Base-by-base conservation (phyloP, 495 filamentous ascomycete genomes). In the Letharia columbiana region DNA sequence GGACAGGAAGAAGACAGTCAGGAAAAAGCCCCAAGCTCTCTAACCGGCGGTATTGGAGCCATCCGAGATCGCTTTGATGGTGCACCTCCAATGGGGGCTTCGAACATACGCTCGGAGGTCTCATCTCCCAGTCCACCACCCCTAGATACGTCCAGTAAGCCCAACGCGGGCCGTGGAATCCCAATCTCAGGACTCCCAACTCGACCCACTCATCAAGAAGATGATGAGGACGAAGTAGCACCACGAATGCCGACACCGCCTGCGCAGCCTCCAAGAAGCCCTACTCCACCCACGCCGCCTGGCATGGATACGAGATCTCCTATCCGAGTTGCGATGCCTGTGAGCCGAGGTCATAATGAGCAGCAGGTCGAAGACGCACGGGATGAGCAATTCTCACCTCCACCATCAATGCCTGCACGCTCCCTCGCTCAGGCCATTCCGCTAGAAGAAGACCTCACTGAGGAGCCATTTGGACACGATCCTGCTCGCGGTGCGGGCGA, bases 311-410 rank as follows among this genome's bases (percentile, higher is more conserved):
- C 84, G 68, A 67, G 76, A 64, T 93, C 91, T 4, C 94, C 95
- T 15, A 87, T 96, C 67, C 88, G 89, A 50, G 81, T 98, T 69
- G 92, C 91, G 28, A 87, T 95, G 78, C 95, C 94, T 2, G 89
- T 98, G 66, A 80, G 85, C 42, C 87, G 90, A 62, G 80, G 79
- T 56, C 81, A 81, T 47, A 77, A 83, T 4, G 80, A 84, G 60
- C 61, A 81, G 23, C 79, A 86, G 66, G 68, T 81, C 60, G 35
- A 83, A 76, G 71, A 83, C 71, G 75, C 75, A 35, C 76, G 82
- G 18, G 80, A 81, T 61, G 83, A 84, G 66, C 77, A 82, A 41
- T 71, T 77, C 28, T 72, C 77, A 12, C 77, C 80, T 61, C 82
- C 75, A 63, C 81, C 76, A 11, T 77, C 80, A 41, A 75, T 91